Evolutionary conservation across 176 grass and related monocot species (phyloP).

Genomic region (Pontederia crassipes): DNA sequence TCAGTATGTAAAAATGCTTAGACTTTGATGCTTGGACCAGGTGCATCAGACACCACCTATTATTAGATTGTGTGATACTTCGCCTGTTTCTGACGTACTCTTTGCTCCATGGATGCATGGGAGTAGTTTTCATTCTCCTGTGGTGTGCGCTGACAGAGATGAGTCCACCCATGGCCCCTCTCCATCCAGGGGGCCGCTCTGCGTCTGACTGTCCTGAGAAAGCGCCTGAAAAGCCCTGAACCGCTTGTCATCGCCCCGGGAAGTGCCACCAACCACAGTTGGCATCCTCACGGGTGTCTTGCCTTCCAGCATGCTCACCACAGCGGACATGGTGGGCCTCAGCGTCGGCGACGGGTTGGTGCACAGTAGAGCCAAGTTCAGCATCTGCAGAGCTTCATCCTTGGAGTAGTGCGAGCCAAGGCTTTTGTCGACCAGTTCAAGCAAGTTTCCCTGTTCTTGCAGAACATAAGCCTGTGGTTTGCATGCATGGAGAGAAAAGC

Average conservation of each 20-base stretch:
- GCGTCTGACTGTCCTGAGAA: not conserved
- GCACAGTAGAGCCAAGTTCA: constrained; percentile 53
- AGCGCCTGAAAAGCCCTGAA: not conserved
- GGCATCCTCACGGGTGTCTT: not conserved
- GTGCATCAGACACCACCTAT: no score
- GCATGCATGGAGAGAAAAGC: not conserved
- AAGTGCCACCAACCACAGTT: not conserved
- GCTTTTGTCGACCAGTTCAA: constrained; percentile 49
- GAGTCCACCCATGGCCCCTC: no score
- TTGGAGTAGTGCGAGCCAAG: constrained; percentile 52
- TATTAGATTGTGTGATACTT: no score
- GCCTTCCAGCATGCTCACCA: constrained; percentile 51
- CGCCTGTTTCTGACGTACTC: no score
- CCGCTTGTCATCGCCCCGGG: not conserved
- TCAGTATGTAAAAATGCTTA: no score
- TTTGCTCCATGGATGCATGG: no score
- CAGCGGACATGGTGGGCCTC: constrained; percentile 63
- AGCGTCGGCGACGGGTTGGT: constrained; percentile 44
- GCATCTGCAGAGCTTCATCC: constrained; percentile 47
- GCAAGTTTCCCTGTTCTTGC: constrained; percentile 53
- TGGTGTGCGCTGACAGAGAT: no score
- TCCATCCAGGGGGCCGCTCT: no score
- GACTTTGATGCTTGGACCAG: no score
- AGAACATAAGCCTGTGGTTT: constrained; percentile 41
- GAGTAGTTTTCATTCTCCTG: no score